Conservation (phyloP, 805 yeast species). For the Pichia paraexigua region DNA sequence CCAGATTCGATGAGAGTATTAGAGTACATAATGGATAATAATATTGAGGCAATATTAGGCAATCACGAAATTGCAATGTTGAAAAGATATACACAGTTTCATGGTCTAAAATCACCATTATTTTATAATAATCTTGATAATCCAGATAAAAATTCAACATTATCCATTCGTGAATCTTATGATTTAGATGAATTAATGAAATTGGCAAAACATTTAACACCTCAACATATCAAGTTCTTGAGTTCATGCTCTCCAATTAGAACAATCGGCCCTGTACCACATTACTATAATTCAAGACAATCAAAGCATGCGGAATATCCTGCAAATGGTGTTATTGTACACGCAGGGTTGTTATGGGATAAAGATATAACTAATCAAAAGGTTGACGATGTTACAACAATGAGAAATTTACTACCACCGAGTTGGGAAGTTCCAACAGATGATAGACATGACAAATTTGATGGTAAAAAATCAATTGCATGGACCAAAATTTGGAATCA, state of each 20-base stretch:
- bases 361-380: slow-evolving; percentile 44
- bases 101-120: slow-evolving; percentile 31
- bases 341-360: slow-evolving; percentile 76
- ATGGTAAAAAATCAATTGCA: slow-evolving; percentile 23
- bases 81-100: slow-evolving; percentile 54
- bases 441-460: slow-evolving; percentile 24
- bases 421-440: slow-evolving; percentile 52
- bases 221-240: slow-evolving; percentile 53
- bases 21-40: slow-evolving; percentile 50
- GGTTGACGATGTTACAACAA: slow-evolving; percentile 55
- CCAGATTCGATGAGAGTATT: slow-evolving; percentile 63
- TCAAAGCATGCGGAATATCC: slow-evolving; percentile 18
- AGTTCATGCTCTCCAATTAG: slow-evolving; percentile 58
- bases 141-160: slow-evolving; percentile 1
- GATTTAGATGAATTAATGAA: slow-evolving; percentile 32
- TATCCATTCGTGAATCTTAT: slow-evolving; percentile 17
- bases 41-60: slow-evolving; percentile 72
- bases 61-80: slow-evolving; percentile 78
- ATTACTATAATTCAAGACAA: slow-evolving; percentile 25
- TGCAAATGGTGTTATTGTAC: slow-evolving; percentile 54
- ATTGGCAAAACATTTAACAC: slow-evolving; percentile 47
- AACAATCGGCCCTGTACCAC: slow-evolving; percentile 53
- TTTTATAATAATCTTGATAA: slow-evolving; percentile 13
- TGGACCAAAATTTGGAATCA: slow-evolving; percentile 30
- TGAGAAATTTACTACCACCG: slow-evolving; percentile 64